A percentile compares a stretch with the other conserved stretches of the same genome.
Evolutionary conservation across 1,284 basidiomycete genomes (phyloP).

Genomic region (Heliocybe sulcata): DNA sequence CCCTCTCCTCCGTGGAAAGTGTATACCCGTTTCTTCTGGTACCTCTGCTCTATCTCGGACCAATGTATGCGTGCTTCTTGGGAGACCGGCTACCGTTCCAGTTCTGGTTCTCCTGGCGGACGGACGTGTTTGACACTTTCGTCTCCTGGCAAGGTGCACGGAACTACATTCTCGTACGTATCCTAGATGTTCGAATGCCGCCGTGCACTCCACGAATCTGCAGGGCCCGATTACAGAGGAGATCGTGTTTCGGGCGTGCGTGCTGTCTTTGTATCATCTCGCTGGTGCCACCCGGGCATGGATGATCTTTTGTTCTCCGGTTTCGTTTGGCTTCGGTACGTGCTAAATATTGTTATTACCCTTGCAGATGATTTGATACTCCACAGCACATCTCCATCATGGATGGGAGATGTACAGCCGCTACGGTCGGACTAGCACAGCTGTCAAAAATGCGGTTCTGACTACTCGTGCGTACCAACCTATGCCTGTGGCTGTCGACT

Average conservation of each 20-base stretch:
- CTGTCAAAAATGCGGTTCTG: constrained; percentile 55
- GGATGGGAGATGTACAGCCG: constrained; percentile 78
- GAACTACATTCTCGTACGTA: constrained; percentile 74
- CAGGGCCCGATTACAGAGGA: constrained; percentile 93
- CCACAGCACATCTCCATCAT: constrained; percentile 85
- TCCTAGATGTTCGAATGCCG: not conserved
- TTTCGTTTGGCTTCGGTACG: constrained; percentile 86
- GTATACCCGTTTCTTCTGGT: constrained; percentile 59
- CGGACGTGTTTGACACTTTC: constrained; percentile 33
- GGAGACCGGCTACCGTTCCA: constrained; percentile 57
- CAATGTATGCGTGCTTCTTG: constrained; percentile 64
- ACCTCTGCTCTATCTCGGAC: constrained; percentile 78
- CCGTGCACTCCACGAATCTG: not conserved
- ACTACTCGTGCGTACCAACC: constrained; percentile 45
- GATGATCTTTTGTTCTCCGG: constrained; percentile 76
- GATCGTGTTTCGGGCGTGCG: constrained; percentile 83
- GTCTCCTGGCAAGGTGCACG: constrained; percentile 53
- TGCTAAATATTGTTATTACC: not conserved
- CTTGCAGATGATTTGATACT: not conserved
- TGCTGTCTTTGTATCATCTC: constrained; percentile 69
- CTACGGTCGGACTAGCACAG: constrained; percentile 54
- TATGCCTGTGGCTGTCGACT: constrained; percentile 3
- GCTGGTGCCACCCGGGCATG: constrained; percentile 45
- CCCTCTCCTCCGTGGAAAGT: constrained; percentile 20
- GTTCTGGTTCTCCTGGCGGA: constrained; percentile 36